These are phyloP conservation scores for Melampsora occidentalis DNA, from an alignment of 1,284 basidiomycete genomes.

Conservation along the genomic window DNA sequence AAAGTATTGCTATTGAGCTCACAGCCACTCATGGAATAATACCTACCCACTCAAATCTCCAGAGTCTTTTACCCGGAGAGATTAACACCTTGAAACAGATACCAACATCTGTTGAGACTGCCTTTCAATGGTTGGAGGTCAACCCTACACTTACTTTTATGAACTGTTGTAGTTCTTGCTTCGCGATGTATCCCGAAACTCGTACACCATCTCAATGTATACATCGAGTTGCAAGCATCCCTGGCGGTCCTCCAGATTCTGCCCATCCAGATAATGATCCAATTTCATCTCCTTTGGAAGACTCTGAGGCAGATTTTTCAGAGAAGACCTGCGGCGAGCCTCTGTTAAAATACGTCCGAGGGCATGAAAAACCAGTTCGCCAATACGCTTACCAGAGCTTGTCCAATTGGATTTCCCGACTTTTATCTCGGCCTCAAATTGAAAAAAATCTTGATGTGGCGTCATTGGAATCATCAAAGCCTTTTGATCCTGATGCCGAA, in stretches of 20 bases:
- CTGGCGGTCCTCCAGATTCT: slow-evolving; percentile 3
- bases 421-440: slow-evolving; percentile 20
- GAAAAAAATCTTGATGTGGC: not conserved
- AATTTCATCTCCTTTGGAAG: not conserved
- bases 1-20: too few species aligned
- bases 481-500: not conserved
- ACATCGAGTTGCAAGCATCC: not conserved
- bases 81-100: not conserved
- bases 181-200: not conserved
- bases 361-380: slow-evolving; percentile 7
- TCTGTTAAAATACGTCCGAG: not conserved
- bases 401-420: slow-evolving; percentile 13
- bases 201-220: not conserved
- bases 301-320: not conserved
- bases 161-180: not conserved
- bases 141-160: slow-evolving; percentile 9
- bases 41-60: too few species aligned
- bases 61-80: too few species aligned
- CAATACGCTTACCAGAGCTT: slow-evolving; percentile 20
- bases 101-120: not conserved
- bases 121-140: slow-evolving; percentile 21
- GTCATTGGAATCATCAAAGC: not conserved
- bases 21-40: too few species aligned
- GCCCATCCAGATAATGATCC: not conserved
- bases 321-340: slow-evolving; percentile 6